Conservation (phyloP, 306 rosid genomes). For the Begonia masoniana region DNA sequence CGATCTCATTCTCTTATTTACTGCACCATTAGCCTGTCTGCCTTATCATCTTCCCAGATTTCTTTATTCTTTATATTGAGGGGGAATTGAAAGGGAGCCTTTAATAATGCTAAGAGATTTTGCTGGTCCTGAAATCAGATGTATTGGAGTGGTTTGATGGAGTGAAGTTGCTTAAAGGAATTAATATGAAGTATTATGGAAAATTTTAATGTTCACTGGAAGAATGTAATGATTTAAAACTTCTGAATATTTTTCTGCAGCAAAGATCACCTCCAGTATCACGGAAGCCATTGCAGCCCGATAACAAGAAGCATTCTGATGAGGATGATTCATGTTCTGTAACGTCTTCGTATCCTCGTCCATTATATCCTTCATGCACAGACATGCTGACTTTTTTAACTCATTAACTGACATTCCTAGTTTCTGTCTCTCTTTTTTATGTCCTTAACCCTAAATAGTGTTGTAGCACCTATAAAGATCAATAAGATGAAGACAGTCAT, state of each 20-base stretch:
- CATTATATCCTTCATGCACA: conserved; percentile 8
- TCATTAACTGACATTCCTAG: conserved; percentile 5
- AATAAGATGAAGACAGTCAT: conserved; percentile 37
- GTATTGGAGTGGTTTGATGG: no score
- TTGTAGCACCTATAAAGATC: conserved; percentile 33
- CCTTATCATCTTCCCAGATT: no score
- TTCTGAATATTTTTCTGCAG: conserved; percentile 33
- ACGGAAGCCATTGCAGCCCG: conserved; percentile 67
- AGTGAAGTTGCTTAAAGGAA: no score
- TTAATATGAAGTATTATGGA: no score
- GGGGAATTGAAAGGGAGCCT: no score
- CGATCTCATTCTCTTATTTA: no score
- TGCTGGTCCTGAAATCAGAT: no score
- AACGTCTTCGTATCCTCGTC: conserved; percentile 64
- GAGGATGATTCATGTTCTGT: conserved; percentile 90
- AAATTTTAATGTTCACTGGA: no score
- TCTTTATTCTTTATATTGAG: no score
- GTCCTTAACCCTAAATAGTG: conserved; percentile 38
- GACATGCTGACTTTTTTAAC: conserved; percentile 4
- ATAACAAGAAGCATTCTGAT: conserved; percentile 75
- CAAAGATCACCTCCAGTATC: conserved; percentile 31
- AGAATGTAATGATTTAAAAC: neutral
- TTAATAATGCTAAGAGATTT: no score
- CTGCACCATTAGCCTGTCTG: no score
- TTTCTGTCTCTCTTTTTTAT: conserved; percentile 11